A percentile compares a stretch with the other conserved stretches of the same genome.
These are phyloP conservation scores for Leccinum pellstonianum DNA, from an alignment of 768 basidiomycete genomes.

Conservation along the genomic window DNA sequence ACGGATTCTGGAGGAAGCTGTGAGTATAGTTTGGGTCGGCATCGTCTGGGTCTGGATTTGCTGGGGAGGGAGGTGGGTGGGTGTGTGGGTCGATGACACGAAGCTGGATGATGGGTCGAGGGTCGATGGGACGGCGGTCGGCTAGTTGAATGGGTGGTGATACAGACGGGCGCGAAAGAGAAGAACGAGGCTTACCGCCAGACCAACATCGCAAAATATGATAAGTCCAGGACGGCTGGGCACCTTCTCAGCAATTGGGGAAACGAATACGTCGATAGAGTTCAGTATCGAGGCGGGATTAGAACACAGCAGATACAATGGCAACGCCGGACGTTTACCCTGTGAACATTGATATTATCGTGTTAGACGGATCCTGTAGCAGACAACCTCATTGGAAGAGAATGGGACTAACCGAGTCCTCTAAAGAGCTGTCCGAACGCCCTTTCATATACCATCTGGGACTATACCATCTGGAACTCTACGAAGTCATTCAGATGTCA, in stretches of 20 bases:
- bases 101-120: slow-evolving; percentile 94
- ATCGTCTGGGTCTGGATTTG: slow-evolving; percentile 33
- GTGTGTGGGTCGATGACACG: slow-evolving; percentile 76
- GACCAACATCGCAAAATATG: too few relatives aligned
- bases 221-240: too few relatives aligned
- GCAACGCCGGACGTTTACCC: slow-evolving; percentile 24
- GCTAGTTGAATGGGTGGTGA: slow-evolving; percentile 43
- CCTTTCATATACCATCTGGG: slow-evolving; percentile 20
- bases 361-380: background rate
- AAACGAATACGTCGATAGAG: slow-evolving; percentile 14
- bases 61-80: slow-evolving; percentile 30
- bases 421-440: slow-evolving; percentile 26
- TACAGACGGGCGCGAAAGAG: too few relatives aligned
- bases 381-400: background rate
- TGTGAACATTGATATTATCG: background rate
- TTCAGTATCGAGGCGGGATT: slow-evolving; percentile 15
- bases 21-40: slow-evolving; percentile 45
- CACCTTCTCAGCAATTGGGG: slow-evolving; percentile 11
- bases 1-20: slow-evolving; percentile 83
- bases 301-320: slow-evolving; percentile 22
- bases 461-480: slow-evolving; percentile 6
- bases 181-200: slow-evolving; percentile 64
- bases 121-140: slow-evolving; percentile 95
- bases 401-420: slow-evolving; percentile 16
- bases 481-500: background rate